phyloP scores from a whole-genome alignment of 352 stramenopile species.

The Globisporangium yorkense region DNA sequence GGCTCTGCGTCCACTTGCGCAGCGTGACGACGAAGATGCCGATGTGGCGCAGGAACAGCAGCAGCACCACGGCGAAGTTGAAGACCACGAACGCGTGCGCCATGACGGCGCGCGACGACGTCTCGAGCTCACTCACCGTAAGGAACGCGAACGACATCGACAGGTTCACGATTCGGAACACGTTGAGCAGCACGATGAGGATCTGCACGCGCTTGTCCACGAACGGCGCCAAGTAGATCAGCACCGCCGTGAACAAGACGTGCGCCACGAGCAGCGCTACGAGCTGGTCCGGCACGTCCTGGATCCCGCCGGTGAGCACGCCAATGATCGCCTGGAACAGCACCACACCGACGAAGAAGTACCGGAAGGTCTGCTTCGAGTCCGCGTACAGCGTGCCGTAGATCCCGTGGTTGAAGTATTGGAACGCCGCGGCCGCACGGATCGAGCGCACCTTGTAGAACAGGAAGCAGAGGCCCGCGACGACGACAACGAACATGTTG shows the following conservation, averaged over 20 bases:
- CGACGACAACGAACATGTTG: conserved; percentile 37
- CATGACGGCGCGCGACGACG: conserved; percentile 23
- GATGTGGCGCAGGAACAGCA: conserved; percentile 54
- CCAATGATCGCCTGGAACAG: conserved; percentile 46
- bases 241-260: conserved; percentile 37
- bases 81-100: conserved; percentile 50
- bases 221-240: conserved; percentile 53
- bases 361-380: conserved; percentile 40
- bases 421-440: conserved; percentile 29
- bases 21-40: conserved; percentile 47
- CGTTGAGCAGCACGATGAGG: conserved; percentile 30
- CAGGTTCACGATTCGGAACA: conserved; percentile 49
- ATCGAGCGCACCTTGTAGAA: conserved; percentile 38
- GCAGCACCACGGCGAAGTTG: conserved; percentile 52
- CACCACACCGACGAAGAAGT: conserved; percentile 53
- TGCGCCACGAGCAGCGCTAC: conserved; percentile 46
- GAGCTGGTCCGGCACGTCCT: conserved; percentile 39
- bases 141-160: conserved; percentile 49
- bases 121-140: conserved; percentile 36
- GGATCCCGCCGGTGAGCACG: conserved; percentile 40
- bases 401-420: conserved; percentile 40
- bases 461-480: conserved; percentile 31
- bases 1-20: conserved; percentile 33
- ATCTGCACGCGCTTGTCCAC: conserved; percentile 25
- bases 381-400: conserved; percentile 61